Percentiles rank a stretch among this genome's conserved stretches.
Conservation (phyloP, 129 eudicot genomes). For the Tanacetum coccineum region DNA sequence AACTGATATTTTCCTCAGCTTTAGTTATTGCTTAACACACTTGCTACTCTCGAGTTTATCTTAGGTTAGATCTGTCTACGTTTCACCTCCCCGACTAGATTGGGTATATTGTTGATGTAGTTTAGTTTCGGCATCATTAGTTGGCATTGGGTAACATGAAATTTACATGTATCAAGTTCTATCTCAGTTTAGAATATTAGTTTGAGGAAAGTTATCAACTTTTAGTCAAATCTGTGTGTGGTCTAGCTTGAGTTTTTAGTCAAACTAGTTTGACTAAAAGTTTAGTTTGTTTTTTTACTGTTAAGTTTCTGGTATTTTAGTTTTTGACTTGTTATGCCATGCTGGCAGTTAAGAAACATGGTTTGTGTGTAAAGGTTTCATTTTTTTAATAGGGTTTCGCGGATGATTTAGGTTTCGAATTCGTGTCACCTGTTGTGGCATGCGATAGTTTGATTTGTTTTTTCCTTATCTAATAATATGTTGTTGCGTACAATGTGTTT, state of each 20-base stretch:
- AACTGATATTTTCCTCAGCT: slow-evolving; percentile 19
- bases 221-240: background rate
- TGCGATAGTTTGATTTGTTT: background rate
- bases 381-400: background rate
- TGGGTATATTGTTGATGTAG: too few relatives aligned
- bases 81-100: too few relatives aligned
- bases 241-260: slow-evolving; percentile 1
- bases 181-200: background rate
- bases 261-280: slow-evolving; percentile 10
- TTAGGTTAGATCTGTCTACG: too few relatives aligned
- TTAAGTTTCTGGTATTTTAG: background rate
- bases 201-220: background rate
- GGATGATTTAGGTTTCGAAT: background rate
- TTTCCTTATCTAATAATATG: background rate
- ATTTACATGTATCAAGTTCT: background rate
- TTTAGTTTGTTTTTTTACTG: background rate
- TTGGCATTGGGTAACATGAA: slow-evolving; percentile 7
- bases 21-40: slow-evolving; percentile 5
- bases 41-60: too few relatives aligned
- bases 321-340: background rate
- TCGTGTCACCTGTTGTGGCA: slow-evolving; percentile 7
- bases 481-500: slow-evolving; percentile 2
- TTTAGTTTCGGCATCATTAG: too few relatives aligned
- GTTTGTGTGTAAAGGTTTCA: too few relatives aligned
- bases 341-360: background rate